Percentiles rank a stretch among this genome's conserved stretches.
Conservation (phyloP, 257 asterid genomes). For the Catharanthus roseus region DNA sequence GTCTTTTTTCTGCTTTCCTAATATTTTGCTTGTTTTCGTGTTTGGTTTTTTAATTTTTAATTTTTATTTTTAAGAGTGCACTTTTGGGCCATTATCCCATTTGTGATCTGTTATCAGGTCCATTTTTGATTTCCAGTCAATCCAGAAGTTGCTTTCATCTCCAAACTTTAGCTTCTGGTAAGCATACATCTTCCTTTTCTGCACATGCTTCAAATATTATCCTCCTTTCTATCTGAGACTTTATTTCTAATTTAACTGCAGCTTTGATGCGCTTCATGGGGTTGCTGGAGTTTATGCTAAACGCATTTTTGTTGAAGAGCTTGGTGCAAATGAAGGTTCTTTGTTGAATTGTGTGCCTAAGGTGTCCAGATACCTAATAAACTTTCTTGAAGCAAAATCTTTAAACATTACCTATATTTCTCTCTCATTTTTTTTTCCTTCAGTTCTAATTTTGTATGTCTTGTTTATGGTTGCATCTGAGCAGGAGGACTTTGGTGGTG, state of each 20-base stretch:
- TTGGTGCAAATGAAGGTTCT: slow-evolving; percentile 83
- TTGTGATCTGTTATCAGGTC: slow-evolving; percentile 49
- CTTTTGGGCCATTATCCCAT: slow-evolving; percentile 13
- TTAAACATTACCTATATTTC: not conserved
- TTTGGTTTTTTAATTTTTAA: not conserved
- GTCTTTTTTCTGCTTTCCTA: not conserved
- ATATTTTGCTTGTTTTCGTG: not conserved
- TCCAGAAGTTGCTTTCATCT: slow-evolving; percentile 66
- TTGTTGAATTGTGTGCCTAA: slow-evolving; percentile 86
- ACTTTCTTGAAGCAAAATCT: slow-evolving; percentile 7
- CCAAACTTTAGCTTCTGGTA: slow-evolving; percentile 92
- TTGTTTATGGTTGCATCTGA: slow-evolving; percentile 21
- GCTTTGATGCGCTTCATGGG: slow-evolving; percentile 96
- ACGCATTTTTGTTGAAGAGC: slow-evolving; percentile 89
- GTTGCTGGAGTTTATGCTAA: slow-evolving; percentile 96
- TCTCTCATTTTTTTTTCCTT: not conserved
- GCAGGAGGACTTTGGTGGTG: slow-evolving; percentile 99
- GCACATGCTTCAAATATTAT: not conserved
- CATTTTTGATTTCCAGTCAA: slow-evolving; percentile 84
- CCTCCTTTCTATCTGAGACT: slow-evolving; percentile 6
- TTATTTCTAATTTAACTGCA: slow-evolving; percentile 21
- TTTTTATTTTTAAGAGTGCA: slow-evolving; percentile 6
- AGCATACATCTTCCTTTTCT: slow-evolving; percentile 19
- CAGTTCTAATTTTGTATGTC: not conserved
- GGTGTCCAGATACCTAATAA: slow-evolving; percentile 35